Evolutionary conservation across 345 rosid species (phyloP), one percentile per base, ranked within the genome.

Genomic region (Stellera chamaejasme): DNA sequence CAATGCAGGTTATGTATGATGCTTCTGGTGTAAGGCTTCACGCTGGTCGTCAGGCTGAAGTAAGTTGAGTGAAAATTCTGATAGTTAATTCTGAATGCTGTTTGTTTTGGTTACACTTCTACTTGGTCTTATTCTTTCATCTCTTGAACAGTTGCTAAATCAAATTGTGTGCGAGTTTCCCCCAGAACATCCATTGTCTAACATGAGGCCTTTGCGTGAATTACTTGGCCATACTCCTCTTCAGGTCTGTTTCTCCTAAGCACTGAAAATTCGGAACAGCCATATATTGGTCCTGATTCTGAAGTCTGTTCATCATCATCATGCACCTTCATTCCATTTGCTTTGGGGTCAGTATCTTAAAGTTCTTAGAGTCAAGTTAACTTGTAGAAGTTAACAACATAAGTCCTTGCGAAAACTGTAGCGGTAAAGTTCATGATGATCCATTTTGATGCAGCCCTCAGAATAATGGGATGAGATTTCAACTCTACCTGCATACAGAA

Each of bases 11-110:
- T 10, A 92, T 88, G 98, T 92, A 86, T 72, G 98, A 92, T 78
- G 98, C 98, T 14, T 79, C 96, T 0, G 98, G 98, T 15, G 84
- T 92, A 60, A 82, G 98, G 66, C 90, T 79, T 64, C 98, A 88
- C 71, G 98, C 98, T 62, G 98, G 98, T 57, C 95, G 93, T 61
- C 98, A 92, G 75, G 98, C 96, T 54, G 98, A 92, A 80, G 96
- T 88, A 71, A 65, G 74, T 64, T 54, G 28, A 69, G 19, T 49
- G 50, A 11, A 2, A 27, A 13, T 47, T 13, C 15, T 52, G 27
- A 27, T 25, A 32, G 50, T 44, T 50, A 19, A 11, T 41, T 45
- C 43, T 49, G 47, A 26, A 16, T 5, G 39, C 66, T 12, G 1
- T 44, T 56, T 61, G 57, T 11, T 62, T 49, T 59, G 27, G 56